Percentiles rank a stretch among this genome's conserved stretches.
These are phyloP conservation scores for Rickenella mellea DNA, from an alignment of 768 basidiomycete species.

Conservation along the genomic window DNA sequence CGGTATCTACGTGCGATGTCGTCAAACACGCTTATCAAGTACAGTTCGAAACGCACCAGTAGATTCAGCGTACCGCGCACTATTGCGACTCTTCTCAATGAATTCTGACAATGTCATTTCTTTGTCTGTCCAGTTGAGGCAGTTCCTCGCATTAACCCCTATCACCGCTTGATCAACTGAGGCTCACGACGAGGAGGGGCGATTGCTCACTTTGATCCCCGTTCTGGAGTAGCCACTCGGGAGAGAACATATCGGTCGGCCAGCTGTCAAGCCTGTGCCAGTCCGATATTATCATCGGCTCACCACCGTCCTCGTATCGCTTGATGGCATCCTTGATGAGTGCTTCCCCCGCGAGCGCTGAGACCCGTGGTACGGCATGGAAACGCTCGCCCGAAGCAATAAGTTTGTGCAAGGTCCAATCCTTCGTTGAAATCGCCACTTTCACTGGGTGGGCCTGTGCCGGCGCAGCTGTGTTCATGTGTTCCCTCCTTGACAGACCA, in stretches of 20 bases:
- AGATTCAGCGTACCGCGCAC: too few relatives aligned
- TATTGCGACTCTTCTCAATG: too few relatives aligned
- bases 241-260: slow-evolving; percentile 42
- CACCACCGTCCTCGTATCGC: slow-evolving; percentile 38
- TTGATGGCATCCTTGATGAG: slow-evolving; percentile 26
- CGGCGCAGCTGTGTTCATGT: too few relatives aligned
- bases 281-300: slow-evolving; percentile 56
- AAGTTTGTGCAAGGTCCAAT: slow-evolving; percentile 42
- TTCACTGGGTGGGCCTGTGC: too few relatives aligned
- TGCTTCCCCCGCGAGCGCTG: slow-evolving; percentile 18
- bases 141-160: slow-evolving; percentile 58
- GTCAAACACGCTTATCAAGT: slow-evolving; percentile 1
- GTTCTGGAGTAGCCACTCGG: slow-evolving; percentile 41
- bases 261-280: slow-evolving; percentile 48
- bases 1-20: slow-evolving; percentile 30
- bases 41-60: slow-evolving; percentile 3
- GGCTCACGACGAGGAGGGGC: background rate
- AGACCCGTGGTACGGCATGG: slow-evolving; percentile 27
- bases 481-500: too few relatives aligned
- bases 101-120: slow-evolving; percentile 44
- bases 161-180: slow-evolving; percentile 10
- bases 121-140: slow-evolving; percentile 47
- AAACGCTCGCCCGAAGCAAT: slow-evolving; percentile 33
- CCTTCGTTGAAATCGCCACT: too few relatives aligned
- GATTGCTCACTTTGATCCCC: slow-evolving; percentile 17